phyloP scores from a whole-genome alignment of 495 filamentous ascomycete genomes.

The Patellaria atrata region DNA sequence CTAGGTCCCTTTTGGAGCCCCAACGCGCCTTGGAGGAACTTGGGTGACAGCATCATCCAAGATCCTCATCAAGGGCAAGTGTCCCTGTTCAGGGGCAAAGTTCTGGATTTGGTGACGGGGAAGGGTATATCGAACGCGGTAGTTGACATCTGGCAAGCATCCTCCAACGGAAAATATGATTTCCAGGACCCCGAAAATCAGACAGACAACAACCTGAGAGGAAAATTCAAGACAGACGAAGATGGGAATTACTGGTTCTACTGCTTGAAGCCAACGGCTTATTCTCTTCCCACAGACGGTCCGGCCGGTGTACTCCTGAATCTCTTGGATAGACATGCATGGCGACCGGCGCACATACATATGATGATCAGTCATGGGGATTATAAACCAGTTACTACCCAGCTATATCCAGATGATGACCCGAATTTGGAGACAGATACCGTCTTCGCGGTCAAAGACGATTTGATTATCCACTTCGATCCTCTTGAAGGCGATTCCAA shows the following conservation, averaged over 20 bases:
- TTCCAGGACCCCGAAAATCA: conserved; percentile 70
- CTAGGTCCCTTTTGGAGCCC: conserved; percentile 82
- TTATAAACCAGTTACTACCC: conserved; percentile 42
- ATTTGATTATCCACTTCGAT: conserved; percentile 48
- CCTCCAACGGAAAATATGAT: conserved; percentile 75
- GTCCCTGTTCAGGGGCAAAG: conserved; percentile 59
- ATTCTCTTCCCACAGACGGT: conserved; percentile 61
- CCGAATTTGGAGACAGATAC: conserved; percentile 47
- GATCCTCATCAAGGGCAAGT: conserved; percentile 49
- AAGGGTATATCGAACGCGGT: conserved; percentile 54
- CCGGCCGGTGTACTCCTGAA: conserved; percentile 52
- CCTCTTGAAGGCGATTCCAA: conserved; percentile 32
- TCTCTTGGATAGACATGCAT: conserved; percentile 50
- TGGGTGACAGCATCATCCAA: conserved; percentile 58
- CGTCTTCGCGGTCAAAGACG: conserved; percentile 53
- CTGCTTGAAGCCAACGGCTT: conserved; percentile 70
- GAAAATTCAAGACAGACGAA: conserved; percentile 66
- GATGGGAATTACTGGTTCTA: conserved; percentile 67
- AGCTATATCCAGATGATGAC: conserved; percentile 49
- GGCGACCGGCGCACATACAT: conserved; percentile 31
- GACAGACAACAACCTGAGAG: conserved; percentile 66
- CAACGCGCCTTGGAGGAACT: conserved; percentile 60
- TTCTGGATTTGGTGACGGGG: conserved; percentile 58
- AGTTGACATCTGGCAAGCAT: conserved; percentile 79
- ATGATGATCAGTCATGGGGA: conserved; percentile 28